A percentile compares a stretch with the other conserved stretches of the same genome.
Conservation (phyloP, 2,329 filamentous ascomycete species). For the Clonostachys rosea region DNA sequence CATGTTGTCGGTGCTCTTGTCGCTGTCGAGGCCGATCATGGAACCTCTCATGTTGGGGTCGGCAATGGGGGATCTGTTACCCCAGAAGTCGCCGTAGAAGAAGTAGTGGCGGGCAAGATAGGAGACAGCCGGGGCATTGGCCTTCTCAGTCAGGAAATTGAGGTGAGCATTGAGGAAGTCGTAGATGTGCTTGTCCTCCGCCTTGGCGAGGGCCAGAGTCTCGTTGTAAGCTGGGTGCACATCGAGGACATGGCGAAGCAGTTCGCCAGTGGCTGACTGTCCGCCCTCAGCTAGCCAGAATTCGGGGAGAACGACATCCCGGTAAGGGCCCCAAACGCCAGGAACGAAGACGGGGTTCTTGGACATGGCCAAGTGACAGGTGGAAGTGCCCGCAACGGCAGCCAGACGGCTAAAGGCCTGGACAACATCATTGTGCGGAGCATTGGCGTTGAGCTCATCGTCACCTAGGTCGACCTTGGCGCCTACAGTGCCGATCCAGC, state of each 20-base stretch:
- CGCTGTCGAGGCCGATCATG: constrained; percentile 79
- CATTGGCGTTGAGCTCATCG: constrained; percentile 62
- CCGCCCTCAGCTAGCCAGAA: constrained; percentile 98
- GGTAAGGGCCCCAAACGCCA: constrained; percentile 96
- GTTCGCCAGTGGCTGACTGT: constrained; percentile 91
- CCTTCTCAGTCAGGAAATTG: constrained; percentile 65
- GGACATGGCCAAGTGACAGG: constrained; percentile 95
- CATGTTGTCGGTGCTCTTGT: constrained; percentile 82
- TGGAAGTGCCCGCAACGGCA: constrained; percentile 93
- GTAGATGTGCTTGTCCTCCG: constrained; percentile 85
- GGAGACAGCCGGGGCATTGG: constrained; percentile 69
- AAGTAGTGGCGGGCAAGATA: constrained; percentile 93
- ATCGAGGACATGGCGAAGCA: constrained; percentile 90
- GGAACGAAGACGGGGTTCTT: constrained; percentile 88
- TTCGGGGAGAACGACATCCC: constrained; percentile 84
- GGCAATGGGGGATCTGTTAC: constrained; percentile 90
- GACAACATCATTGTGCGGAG: constrained; percentile 77
- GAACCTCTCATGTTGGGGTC: constrained; percentile 91
- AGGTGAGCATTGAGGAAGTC: constrained; percentile 91
- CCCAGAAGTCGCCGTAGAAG: constrained; percentile 97
- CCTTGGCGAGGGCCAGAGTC: constrained; percentile 72
- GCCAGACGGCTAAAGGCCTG: constrained; percentile 92
- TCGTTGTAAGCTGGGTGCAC: constrained; percentile 88
- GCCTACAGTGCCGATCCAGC: constrained; percentile 98
- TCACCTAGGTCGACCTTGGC: constrained; percentile 77